phyloP scores from a whole-genome alignment of 148 eudicot species.

The Talinum fruticosum region DNA sequence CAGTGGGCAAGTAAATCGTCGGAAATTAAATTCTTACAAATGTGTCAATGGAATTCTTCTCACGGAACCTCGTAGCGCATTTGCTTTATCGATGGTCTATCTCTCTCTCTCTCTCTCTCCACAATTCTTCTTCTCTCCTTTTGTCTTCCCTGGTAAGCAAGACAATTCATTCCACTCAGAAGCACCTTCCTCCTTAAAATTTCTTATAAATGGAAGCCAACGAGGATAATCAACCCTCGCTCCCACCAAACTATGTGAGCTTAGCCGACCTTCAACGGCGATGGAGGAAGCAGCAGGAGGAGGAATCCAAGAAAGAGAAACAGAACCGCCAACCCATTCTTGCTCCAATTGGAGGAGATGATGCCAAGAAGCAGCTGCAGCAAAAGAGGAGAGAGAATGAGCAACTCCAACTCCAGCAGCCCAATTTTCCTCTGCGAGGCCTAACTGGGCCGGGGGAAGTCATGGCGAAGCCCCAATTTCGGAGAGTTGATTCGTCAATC shows the following conservation, averaged over 20 bases:
- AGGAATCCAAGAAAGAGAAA: not conserved
- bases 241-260: slow-evolving; percentile 29
- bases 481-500: not conserved
- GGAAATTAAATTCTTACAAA: no score
- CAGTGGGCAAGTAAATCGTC: no score
- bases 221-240: not conserved
- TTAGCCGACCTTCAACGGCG: slow-evolving; percentile 23
- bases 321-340: not conserved
- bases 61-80: no score
- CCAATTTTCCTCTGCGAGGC: not conserved
- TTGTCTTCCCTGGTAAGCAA: no score
- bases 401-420: not conserved
- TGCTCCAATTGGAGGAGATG: not conserved
- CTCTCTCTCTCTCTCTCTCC: no score
- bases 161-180: no score
- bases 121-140: no score
- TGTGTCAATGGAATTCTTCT: no score
- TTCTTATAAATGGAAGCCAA: no score
- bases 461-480: not conserved
- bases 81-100: no score
- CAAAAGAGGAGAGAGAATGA: not conserved
- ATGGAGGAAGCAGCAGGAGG: slow-evolving; percentile 23
- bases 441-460: not conserved
- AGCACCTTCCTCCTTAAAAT: no score
- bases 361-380: not conserved